Percentiles rank a stretch among this genome's conserved stretches.
Conservation (phyloP, 1,284 basidiomycete species). For the Cryptococcus amylolentus region DNA sequence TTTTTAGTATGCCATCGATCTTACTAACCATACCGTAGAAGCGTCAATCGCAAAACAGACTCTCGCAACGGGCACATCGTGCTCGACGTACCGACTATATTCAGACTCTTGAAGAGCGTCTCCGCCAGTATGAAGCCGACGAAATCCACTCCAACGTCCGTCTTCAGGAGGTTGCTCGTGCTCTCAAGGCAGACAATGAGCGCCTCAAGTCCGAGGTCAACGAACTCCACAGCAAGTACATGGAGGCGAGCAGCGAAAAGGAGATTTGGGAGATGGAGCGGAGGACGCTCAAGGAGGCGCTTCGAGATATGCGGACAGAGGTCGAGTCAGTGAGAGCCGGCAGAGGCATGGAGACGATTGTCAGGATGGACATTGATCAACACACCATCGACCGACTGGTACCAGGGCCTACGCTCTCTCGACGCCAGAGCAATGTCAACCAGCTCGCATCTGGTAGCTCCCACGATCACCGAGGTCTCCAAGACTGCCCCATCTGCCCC, state of each 20-base stretch:
- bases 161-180: conserved; percentile 77
- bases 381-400: conserved; percentile 12
- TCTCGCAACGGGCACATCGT: conserved; percentile 84
- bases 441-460: not conserved
- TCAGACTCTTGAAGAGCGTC: conserved; percentile 79
- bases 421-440: conserved; percentile 1
- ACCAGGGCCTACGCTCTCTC: conserved; percentile 8
- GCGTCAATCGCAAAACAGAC: conserved; percentile 56
- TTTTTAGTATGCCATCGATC: not conserved
- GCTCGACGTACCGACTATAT: conserved; percentile 87
- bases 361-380: conserved; percentile 18
- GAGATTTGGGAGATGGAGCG: conserved; percentile 23
- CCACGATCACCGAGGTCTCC: conserved; percentile 3
- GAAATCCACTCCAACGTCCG: conserved; percentile 85
- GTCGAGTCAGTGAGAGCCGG: conserved; percentile 13
- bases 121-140: conserved; percentile 81
- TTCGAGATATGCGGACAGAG: conserved; percentile 16
- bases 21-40: conserved; percentile 16
- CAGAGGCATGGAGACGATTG: conserved; percentile 16
- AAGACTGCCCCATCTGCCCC: conserved; percentile 44
- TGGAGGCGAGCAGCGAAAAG: conserved; percentile 58
- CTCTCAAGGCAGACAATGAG: conserved; percentile 78
- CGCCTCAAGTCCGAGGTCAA: conserved; percentile 52
- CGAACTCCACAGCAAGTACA: conserved; percentile 63
- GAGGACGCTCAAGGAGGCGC: conserved; percentile 11